Conservation (phyloP, 306 rosid genomes). For the Castanea mollissima region DNA sequence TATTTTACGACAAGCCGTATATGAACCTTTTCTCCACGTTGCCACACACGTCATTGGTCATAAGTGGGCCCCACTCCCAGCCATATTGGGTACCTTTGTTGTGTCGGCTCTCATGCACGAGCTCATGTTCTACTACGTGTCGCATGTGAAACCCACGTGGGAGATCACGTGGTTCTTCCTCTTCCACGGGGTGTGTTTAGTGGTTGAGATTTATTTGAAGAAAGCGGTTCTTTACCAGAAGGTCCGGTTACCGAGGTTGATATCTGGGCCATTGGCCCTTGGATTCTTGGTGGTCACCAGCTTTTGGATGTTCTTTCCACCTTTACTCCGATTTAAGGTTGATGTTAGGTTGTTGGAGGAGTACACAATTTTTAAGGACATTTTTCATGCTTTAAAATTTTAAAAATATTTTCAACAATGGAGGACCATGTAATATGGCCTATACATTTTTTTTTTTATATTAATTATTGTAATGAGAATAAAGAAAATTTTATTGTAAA, state of each 20-base stretch:
- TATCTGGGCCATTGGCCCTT: slow-evolving; percentile 28
- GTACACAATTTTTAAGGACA: slow-evolving; percentile 40
- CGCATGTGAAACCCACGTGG: slow-evolving; percentile 41
- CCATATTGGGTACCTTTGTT: slow-evolving; percentile 24
- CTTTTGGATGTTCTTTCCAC: slow-evolving; percentile 30
- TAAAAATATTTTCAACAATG: neutral
- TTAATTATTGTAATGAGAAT: too few relatives aligned
- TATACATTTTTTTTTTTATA: too few relatives aligned
- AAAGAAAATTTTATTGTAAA: too few relatives aligned
- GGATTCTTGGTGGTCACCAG: slow-evolving; percentile 25
- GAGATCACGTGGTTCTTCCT: slow-evolving; percentile 38
- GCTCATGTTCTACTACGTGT: slow-evolving; percentile 41
- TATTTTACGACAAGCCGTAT: slow-evolving; percentile 39
- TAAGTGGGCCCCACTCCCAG: slow-evolving; percentile 26
- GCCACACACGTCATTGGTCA: slow-evolving; percentile 2
- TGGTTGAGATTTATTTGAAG: slow-evolving; percentile 25
- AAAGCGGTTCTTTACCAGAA: neutral
- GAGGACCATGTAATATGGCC: too few relatives aligned
- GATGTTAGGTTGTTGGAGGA: slow-evolving; percentile 27
- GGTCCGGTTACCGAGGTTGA: neutral
- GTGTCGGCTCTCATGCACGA: slow-evolving; percentile 50
- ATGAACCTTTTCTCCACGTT: slow-evolving; percentile 22
- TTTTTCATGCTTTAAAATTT: neutral
- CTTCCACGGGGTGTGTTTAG: slow-evolving; percentile 36
- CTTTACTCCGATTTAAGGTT: slow-evolving; percentile 16